Base-by-base conservation (phyloP, 2,329 filamentous ascomycete genomes). In the Diaporthe amygdali region DNA sequence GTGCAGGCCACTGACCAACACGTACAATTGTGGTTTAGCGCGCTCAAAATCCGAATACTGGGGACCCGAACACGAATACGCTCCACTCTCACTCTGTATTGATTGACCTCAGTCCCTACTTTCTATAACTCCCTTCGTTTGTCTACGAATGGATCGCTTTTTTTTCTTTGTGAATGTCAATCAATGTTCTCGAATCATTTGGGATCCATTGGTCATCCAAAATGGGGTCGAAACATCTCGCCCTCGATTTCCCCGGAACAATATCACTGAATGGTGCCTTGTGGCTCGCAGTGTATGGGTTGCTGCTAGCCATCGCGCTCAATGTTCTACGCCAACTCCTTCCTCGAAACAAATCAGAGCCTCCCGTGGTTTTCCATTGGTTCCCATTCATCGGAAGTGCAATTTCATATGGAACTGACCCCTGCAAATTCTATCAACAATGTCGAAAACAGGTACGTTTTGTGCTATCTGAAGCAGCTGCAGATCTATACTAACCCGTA, bases 11-110 rank as follows among this genome's bases (percentile, higher is more conserved):
- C 30, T 32, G 27, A 49, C 14, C n/a, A n/a, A 37, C 30, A 34
- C 2, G 30, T 25, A 20, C 20, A 30, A n/a, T 25, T 37, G 7
- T 64, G 44, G 59, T 37, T 37, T 64, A 49, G 59, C 59, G 59
- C 27, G 59, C 10, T 49, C 55, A 17, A 37, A 64, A 64, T 34
- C 59, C 59, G 59, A 64, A 49, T 25, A 64, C 44, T 49, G 30
- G 30, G n/a, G 30, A 49, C 44, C 59, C 59, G 59, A 64, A 64
- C 44, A 64, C 59, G 59, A 64, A 64, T 49, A 64, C 59, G 59
- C 32, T 14, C 59, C 22, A 25, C 44, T n/a, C 5, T 22, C 37
- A 14, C 27, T 20, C 25, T 22, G 30, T 7, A 27, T 37, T 4
- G 15, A 37, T 20, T 34, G 59, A 46, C 30, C 17, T 37, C 27